Conservation (phyloP, 805 yeast species). For the Starmerella floris region DNA sequence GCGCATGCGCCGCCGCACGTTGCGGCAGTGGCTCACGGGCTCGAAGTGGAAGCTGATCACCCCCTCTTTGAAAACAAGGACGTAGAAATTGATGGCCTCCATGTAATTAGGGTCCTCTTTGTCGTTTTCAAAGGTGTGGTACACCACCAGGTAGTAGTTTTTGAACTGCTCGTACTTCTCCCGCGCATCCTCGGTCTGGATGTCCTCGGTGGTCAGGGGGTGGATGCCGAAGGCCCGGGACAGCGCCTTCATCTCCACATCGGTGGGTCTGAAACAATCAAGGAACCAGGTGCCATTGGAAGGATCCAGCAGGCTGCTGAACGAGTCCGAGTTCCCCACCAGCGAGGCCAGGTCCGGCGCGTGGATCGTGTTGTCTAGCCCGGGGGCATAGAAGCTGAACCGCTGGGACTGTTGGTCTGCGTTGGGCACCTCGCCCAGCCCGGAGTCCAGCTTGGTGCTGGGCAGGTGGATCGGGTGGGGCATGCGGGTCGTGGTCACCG, state of each 20-base stretch:
- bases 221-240: constrained; percentile 94
- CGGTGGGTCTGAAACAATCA: constrained; percentile 88
- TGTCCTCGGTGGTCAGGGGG: constrained; percentile 96
- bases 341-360: constrained; percentile 76
- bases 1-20: constrained; percentile 49
- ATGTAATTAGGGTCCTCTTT: constrained; percentile 47
- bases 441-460: neutral
- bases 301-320: constrained; percentile 54
- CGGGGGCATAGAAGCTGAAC: constrained; percentile 70
- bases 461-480: neutral
- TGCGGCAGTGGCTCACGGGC: constrained; percentile 45
- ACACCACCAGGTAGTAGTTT: constrained; percentile 85
- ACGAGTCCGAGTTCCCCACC: constrained; percentile 43
- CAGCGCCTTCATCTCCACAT: constrained; percentile 80
- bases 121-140: constrained; percentile 90
- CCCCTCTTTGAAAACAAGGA: constrained; percentile 49
- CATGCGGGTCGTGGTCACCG: neutral
- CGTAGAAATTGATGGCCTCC: constrained; percentile 48
- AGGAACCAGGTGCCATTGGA: constrained; percentile 89
- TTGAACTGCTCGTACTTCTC: constrained; percentile 91
- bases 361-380: constrained; percentile 75
- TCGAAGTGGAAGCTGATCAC: constrained; percentile 47
- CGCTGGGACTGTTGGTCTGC: constrained; percentile 46
- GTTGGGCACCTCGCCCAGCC: neutral
- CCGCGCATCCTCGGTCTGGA: constrained; percentile 89